Evolutionary conservation across 2,329 filamentous ascomycete genomes (phyloP), one percentile per base, ranked within the genome.

Genomic region (Ophiocordyceps camponoti-saundersi): DNA sequence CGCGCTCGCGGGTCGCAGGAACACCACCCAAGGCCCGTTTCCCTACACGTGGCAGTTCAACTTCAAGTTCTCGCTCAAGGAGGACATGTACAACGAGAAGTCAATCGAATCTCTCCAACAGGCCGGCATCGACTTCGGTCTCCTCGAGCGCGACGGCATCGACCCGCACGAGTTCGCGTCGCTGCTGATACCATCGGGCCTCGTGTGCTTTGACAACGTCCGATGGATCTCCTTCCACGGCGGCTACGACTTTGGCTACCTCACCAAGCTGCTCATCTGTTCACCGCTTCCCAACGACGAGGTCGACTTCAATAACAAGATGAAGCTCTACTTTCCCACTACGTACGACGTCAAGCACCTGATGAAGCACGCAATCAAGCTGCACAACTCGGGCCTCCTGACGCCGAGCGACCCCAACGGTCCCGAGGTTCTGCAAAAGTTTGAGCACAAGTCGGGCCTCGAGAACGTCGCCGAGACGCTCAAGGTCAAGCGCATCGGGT

Each of bases 41-140:
- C 90, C 86, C 16, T 93, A 85, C 60, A 93, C 90, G 18, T 98
- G 92, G 92, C 90, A 95, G 56, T 98, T 98, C 73, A 96, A 98
- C 71, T 98, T 98, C 67, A 83, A 89, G 56, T 98, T 96, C 64
- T 92, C 87, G 1, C 73, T 95, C 11, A 85, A 92, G 54, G 80
- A 90, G 39, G 92, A 98, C 65, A 98, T 98, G 92, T 96, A 93
- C 66, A 92, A 93, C 52, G 84, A 95, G 60, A 84, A 88, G 48
- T 95, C 88, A 16, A 95, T 95, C 54, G 84, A 92, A 53, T 87
- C 94, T 55, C 75, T 96, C 20, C 82, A 87, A 55, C 82, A 86
- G 57, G 86, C 87, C 2, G 92, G 92, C n/a, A 89, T 95, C 51
- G 87, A 96, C 62, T 95, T 98, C 53, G 72, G 77, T 47, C 75